These are phyloP conservation scores for Punica granatum DNA, from an alignment of 345 rosid genomes.

Conservation along the genomic window DNA sequence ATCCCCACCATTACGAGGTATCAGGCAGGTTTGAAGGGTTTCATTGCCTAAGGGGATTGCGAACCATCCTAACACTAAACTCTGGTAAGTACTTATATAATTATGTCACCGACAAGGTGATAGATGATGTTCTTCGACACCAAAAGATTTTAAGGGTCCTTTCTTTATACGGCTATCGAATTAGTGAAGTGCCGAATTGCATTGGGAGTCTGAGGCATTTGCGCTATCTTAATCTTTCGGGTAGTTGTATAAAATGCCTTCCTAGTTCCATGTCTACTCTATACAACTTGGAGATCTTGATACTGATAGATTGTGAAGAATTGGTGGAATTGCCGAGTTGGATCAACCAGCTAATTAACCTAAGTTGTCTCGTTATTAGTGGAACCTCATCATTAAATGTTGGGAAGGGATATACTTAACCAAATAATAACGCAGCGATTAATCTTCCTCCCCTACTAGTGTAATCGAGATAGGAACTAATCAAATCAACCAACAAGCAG, in stretches of 20 bases:
- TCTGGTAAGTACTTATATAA: too few species aligned
- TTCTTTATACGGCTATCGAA: neutral
- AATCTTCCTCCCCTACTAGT: too few species aligned
- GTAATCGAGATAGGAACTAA: too few species aligned
- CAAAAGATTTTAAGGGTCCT: neutral
- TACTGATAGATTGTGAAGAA: neutral
- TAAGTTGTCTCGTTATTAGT: neutral
- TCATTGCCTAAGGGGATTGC: neutral
- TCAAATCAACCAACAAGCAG: too few species aligned
- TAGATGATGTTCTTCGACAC: neutral
- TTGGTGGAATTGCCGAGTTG: constrained; percentile 5
- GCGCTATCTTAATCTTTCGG: too few species aligned
- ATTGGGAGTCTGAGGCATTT: neutral
- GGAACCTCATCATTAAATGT: neutral
- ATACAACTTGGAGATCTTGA: neutral
- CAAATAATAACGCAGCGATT: too few species aligned
- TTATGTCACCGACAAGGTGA: neutral
- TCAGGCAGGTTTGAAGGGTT: neutral
- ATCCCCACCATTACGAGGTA: too few species aligned
- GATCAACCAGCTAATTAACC: neutral
- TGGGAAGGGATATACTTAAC: too few species aligned
- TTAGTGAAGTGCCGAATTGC: neutral
- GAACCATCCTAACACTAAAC: too few species aligned
- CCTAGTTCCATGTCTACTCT: neutral
- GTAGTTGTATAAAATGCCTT: neutral